Base-by-base conservation (phyloP, 78 protist genomes). In the Parvularia atlantis region DNA sequence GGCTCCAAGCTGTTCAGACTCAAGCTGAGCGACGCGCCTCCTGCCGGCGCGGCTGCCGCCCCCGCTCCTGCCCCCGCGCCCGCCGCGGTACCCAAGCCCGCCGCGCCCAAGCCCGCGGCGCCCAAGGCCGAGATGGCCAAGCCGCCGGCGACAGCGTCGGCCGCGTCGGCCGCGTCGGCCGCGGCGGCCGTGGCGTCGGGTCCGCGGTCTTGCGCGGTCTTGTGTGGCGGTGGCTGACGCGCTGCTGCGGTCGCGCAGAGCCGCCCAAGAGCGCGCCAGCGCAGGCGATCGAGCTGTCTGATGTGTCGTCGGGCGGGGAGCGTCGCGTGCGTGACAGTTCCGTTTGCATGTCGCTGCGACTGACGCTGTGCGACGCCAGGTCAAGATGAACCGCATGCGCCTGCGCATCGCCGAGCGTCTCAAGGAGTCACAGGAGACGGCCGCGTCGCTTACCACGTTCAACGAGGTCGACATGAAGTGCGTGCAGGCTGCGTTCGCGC, bases 391-490 rank as follows among this genome's bases (percentile, higher is more conserved):
- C 30, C 89, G 94, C 41, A 91, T 95, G 84, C 84, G 98, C 43
- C 69, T 62, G 75, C 71, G 89, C 66, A 90, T 88, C 13, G 96
- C 97, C 26, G 88, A 87, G 83, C 75, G 97, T 13, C 84, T 95
- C 56, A 95, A 95, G 90, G 95, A 84, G 11, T 62, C 96, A 26
- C 97, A 96, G 77, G 89, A 91, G 80, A 88, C 93, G 19, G 80
- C 84, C 13, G 99, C 99, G 30, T 70, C 81, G 90, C 93, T 96
- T 66, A 96, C 99, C 57, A 96, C 99, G 36, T 96, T 93, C 91
- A 85, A 96, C 65, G 97, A 96, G 75, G 69, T 91, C 53, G 97
- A 96, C 84, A 90, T 96, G 97, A 68, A 36, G 78, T 73, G 17
- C 26, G 60, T n/a, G n/a, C n/a, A n/a, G n/a, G n/a, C n/a, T n/a